Conservation (phyloP, 306 rosid genomes). For the Citrullus mucosospermus region DNA sequence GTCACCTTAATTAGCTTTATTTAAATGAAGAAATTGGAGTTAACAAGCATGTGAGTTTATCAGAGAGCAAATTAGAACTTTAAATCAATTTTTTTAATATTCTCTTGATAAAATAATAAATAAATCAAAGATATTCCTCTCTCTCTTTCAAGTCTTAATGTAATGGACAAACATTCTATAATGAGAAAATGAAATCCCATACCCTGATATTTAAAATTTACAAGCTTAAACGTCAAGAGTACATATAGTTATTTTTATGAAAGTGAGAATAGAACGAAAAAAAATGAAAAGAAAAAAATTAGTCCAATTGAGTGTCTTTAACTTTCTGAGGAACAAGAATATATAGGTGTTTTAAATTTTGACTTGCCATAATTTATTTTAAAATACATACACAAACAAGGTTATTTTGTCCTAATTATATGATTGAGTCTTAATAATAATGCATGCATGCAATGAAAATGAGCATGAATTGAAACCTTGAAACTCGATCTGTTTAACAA, state of each 20-base stretch:
- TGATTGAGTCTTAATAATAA: background rate
- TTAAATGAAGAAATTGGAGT: background rate
- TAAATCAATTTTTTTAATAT: background rate
- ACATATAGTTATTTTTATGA: background rate
- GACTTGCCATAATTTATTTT: background rate
- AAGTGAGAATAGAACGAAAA: background rate
- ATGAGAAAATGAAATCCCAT: background rate
- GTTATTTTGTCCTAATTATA: background rate
- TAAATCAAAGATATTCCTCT: background rate
- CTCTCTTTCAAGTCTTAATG: background rate
- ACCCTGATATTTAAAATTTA: too few species aligned
- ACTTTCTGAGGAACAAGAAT: background rate
- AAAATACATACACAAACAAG: background rate
- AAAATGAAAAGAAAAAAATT: background rate
- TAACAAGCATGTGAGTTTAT: background rate
- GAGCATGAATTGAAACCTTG: background rate
- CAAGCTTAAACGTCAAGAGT: background rate
- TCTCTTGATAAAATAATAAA: background rate
- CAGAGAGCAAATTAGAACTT: background rate
- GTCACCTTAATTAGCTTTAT: background rate
- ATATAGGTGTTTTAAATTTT: background rate
- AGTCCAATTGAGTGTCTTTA: background rate
- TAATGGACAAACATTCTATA: background rate
- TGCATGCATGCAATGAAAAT: background rate
- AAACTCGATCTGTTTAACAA: background rate